phyloP scores from a whole-genome alignment of 1,284 basidiomycete genomes.

The Hemileia vastatrix region DNA sequence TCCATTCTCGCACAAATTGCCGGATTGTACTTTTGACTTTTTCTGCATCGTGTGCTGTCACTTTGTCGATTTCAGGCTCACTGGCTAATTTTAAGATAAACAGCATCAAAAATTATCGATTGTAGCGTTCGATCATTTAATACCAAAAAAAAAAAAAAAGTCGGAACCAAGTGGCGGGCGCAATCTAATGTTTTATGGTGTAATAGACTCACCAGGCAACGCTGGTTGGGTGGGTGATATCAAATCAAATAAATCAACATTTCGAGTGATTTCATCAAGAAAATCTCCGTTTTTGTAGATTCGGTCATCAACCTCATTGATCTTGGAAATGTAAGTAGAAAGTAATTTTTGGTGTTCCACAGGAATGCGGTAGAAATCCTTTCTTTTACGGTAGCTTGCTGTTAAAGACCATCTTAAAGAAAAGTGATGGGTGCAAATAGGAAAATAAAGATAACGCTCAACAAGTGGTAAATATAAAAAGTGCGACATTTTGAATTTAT shows the following conservation, averaged over 20 bases:
- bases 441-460: neutral
- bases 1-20: slow-evolving; percentile 86
- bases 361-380: slow-evolving; percentile 13
- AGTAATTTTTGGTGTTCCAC: slow-evolving; percentile 4
- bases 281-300: slow-evolving; percentile 14
- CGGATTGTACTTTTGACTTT: slow-evolving; percentile 63
- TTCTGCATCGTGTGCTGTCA: slow-evolving; percentile 44
- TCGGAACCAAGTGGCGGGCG: no score
- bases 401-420: slow-evolving; percentile 15
- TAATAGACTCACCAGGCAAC: no score
- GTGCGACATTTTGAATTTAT: neutral
- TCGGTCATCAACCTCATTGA: slow-evolving; percentile 18
- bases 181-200: no score
- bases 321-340: slow-evolving; percentile 3
- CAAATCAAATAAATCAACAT: no score
- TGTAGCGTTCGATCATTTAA: no score
- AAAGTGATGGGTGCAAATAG: neutral
- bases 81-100: no score
- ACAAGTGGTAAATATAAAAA: neutral
- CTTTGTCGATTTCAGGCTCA: slow-evolving; percentile 71
- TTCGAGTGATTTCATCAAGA: slow-evolving; percentile 11
- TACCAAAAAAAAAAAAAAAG: no score
- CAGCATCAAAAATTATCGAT: no score
- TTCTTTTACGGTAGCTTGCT: slow-evolving; percentile 9
- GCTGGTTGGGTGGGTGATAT: no score